These are phyloP conservation scores for Colletotrichum higginsianum DNA, from an alignment of 2,329 filamentous ascomycete genomes.

Conservation along the genomic window DNA sequence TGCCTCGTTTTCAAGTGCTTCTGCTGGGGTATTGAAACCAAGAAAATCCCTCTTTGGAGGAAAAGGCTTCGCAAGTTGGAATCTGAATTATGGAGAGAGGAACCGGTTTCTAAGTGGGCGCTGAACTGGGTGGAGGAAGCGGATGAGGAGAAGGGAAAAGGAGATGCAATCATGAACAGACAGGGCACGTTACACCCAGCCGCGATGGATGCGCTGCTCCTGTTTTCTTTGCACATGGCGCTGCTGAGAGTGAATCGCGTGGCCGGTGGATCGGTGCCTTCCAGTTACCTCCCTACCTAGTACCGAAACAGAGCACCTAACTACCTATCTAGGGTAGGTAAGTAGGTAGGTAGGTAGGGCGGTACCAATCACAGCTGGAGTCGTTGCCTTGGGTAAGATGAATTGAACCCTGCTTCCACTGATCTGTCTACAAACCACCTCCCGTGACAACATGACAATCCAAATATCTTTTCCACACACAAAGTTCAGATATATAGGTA, in stretches of 20 bases:
- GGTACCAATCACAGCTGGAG: background rate
- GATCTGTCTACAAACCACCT: background rate
- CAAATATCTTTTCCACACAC: background rate
- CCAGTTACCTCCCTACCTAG: too few species aligned
- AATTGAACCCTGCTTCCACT: background rate
- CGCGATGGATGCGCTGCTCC: constrained; percentile 14
- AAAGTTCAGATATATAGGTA: too few species aligned
- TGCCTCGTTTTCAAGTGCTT: background rate
- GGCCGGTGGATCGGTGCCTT: background rate
- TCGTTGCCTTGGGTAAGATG: constrained; percentile 1
- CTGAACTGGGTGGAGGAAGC: background rate
- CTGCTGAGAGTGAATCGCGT: too few species aligned
- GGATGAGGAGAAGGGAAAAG: background rate
- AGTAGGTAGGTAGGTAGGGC: too few species aligned
- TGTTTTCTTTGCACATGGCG: constrained; percentile 1
- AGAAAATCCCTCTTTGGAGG: background rate
- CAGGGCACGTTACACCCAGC: constrained; percentile 26
- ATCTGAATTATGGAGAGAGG: background rate
- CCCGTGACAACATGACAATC: too few species aligned
- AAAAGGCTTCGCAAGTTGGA: background rate
- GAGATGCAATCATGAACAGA: constrained; percentile 6
- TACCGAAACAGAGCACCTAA: background rate
- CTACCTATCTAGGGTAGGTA: background rate
- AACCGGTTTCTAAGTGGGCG: background rate
- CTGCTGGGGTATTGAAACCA: background rate